Evolutionary conservation across 2,329 filamentous ascomycete species (phyloP), one percentile per base, ranked within the genome.

Genomic region (Sporothrix luriei): DNA sequence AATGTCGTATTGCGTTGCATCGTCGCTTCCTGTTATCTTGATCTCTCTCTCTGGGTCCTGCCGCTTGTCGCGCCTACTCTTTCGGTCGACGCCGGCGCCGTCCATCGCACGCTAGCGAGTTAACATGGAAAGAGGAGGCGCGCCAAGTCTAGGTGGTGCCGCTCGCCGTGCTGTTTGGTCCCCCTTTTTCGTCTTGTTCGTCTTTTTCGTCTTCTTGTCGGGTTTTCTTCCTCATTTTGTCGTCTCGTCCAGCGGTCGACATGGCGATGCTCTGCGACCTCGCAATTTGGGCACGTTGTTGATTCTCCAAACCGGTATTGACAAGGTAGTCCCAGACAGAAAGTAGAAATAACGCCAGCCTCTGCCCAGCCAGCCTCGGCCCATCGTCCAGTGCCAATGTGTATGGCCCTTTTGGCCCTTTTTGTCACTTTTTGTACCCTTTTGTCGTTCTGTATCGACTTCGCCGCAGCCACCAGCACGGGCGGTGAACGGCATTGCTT

Each of bases 91-190:
- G 38, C 57, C 21, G 38, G 38, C 38, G 40, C n/a, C n/a, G 38
- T 38, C 6, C 57, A 43, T 61, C 38, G 57, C 21, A 62, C 57
- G 57, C 57, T 62, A n/a, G n/a, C n/a, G n/a, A n/a, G n/a, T n/a
- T n/a, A 62, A 24, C 14, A 62, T 62, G 38, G 57, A 62, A 62
- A 21, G 21, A n/a, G 57, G 46, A 26, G 57, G 57, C 40, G 57
- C 48, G 38, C 29, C 13, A 40, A 40, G 9, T 16, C 29, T 29
- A 40, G 54, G 29, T 14, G 51, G 6, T 24, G 49, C 49, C 11
- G 49, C 24, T 52, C 9, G 7, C 14, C 6, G 16, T 48, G 46
- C 13, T 48, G 16, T n/a, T 48, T 48, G 46, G 16, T 49, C 19
- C 54, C 54, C 29, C 16, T 38, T 57, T 57, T 57, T 40, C 29